A percentile compares a stretch with the other conserved stretches of the same genome.
These are phyloP conservation scores for Melaleuca alternifolia DNA, from an alignment of 345 rosid genomes.

Conservation along the genomic window DNA sequence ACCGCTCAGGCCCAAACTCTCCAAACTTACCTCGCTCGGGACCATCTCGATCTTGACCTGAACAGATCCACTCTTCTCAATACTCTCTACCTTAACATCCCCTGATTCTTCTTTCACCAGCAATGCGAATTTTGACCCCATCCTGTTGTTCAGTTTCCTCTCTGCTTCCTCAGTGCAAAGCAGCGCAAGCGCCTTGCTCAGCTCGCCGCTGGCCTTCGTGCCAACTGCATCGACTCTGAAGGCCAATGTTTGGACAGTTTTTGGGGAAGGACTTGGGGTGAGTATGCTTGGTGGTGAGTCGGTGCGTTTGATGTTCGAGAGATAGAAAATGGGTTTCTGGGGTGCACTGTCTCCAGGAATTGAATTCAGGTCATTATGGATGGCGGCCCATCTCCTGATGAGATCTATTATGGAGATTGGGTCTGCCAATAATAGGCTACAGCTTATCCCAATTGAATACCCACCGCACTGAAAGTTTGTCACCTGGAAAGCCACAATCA, in stretches of 20 bases:
- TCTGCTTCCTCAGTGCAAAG: conserved; percentile 25
- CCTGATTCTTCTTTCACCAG: conserved; percentile 29
- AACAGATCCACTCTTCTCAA: conserved; percentile 2
- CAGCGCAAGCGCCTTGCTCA: conserved; percentile 8
- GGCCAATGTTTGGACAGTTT: conserved; percentile 14
- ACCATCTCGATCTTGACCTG: neutral
- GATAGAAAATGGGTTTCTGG: conserved; percentile 39
- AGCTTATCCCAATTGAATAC: conserved; percentile 75
- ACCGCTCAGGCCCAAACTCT: conserved; percentile 18
- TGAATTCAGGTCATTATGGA: conserved; percentile 22
- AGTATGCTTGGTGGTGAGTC: neutral
- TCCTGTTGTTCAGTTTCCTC: conserved; percentile 5
- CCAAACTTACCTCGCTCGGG: conserved; percentile 13
- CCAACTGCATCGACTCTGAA: conserved; percentile 4
- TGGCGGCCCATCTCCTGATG: conserved; percentile 43
- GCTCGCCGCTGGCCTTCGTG: neutral
- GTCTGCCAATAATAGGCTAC: conserved; percentile 66
- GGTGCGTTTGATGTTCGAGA: conserved; percentile 24
- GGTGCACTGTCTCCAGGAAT: conserved; percentile 1
- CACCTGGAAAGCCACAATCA: conserved; percentile 26
- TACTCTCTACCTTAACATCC: conserved; percentile 19
- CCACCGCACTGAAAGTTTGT: conserved; percentile 85
- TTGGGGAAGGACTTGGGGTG: conserved; percentile 22
- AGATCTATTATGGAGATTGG: conserved; percentile 26
- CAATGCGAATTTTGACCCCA: conserved; percentile 14